Evolutionary conservation across 148 eudicot species (phyloP), one percentile per base, ranked within the genome.

Genomic region (Spergularia marina): DNA sequence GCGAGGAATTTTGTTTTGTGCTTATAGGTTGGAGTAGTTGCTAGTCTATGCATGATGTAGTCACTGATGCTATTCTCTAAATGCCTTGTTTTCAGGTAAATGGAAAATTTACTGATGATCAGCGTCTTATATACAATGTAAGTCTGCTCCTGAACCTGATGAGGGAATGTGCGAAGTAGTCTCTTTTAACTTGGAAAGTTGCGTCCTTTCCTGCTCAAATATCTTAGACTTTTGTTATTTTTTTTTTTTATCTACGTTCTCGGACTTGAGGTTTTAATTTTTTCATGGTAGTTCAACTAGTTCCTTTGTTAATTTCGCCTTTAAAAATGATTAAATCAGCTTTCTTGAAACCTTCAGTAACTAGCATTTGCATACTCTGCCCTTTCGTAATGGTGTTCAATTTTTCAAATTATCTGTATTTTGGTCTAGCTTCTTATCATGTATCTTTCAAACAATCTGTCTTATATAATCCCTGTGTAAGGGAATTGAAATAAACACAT

Each of bases 91-190:
- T 82, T 80, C 93, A 94, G 98, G 97, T 91, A 65, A 91, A 91
- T 79, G 97, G 97, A 65, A 94, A 89, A 83, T 94, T 94, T 80
- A 86, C 96, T 10, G 80, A 68, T 77, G 89, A 91, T 79, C 98
- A 94, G 72, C 82, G 81, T 75, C 97, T 91, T 74, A 78, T 94
- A 68, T 94, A 94, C 82, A 90, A 87, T 83, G 98, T 94, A 83
- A 89, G 96, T 83, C 69, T 25, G 79, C 78, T 80, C 16, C 53
- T 53, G 56, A 61, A 63, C 13, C 51, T 71, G 18, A 41, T 36
- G 56, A 60, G 60, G 55, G 18, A 12, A 15, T 65, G 25, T 65
- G 71, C 36, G 21, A 8, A 58, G 44, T 74, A 58, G 44, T 74
- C 18, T 1, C 74, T 74, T 54, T 21, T 74, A 36, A 74, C 2